Base-by-base conservation (phyloP, 192 early-diverging fungal genomes). In the Coemansia sp. region DNA sequence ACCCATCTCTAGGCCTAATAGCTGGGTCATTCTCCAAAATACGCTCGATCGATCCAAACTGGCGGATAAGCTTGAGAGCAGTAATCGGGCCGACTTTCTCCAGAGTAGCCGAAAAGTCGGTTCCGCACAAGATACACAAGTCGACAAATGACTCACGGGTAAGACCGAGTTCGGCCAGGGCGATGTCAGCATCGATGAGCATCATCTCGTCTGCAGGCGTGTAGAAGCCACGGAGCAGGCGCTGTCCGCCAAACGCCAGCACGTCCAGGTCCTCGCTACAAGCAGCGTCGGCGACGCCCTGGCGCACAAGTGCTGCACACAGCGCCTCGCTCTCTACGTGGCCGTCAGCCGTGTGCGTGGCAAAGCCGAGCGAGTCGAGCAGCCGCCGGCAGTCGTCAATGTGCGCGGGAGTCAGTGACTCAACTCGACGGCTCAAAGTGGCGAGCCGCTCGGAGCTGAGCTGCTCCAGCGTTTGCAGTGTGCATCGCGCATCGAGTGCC, bases 71-170 rank as follows among this genome's bases (percentile, higher is more conserved):
- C 17, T 78, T 67, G n/a, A 84, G 79, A 11, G 91, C 91, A 6
- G 74, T 86, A 23, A 87, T 67, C 15, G 89, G 87, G 2, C 90
- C 91, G 37, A 93, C 85, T n/a, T 85, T 82, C 46, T 84, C 76
- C 7, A 93, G 76, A 1, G 85, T 90, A 7, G 84, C 80, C 39
- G 85, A 84, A 75, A 91, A 93, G 61, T 93, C 92, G 0, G 90
- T 93, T 29, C 90, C 92, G 63, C 90, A 92, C 21, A 93, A 70
- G 46, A 93, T 91, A 66, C 92, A 91, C 58, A 93, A 27, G 67
- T 93, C 90, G 6, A 89, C 61, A 68, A 91, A 93, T 6, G 81
- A 72, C 29, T 70, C 68, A 36, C 77, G 72, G 6, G 73, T 85
- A 17, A 93, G 65, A 4, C 82, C 80, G 14, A 93, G 75, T 23